Evolutionary conservation across 306 rosid species (phyloP).

Genomic region (Crataegus laevigata): DNA sequence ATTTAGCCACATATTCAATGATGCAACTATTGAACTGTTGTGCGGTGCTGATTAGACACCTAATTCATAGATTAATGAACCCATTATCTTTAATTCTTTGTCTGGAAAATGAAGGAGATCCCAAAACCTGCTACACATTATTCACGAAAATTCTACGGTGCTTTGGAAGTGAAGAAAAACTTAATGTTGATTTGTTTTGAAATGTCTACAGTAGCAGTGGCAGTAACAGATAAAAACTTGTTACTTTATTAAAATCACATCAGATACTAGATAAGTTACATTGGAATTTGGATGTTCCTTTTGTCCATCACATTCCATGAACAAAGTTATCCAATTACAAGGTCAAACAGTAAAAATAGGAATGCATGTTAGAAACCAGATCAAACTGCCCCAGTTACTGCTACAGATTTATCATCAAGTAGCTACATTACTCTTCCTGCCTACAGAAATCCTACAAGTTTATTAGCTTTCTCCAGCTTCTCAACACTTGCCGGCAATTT

Average conservation of each 20-base stretch:
- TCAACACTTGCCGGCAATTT: constrained; percentile 40
- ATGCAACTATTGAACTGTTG: neutral
- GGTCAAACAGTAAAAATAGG: constrained; percentile 13
- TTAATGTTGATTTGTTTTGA: neutral
- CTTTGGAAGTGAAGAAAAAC: neutral
- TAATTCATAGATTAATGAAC: neutral
- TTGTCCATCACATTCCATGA: constrained; percentile 11
- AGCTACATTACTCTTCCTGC: neutral
- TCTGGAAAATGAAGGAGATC: neutral
- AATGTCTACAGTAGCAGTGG: neutral
- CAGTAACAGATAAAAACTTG: neutral
- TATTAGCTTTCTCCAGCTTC: constrained; percentile 8
- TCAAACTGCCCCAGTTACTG: constrained; percentile 5
- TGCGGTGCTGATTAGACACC: neutral
- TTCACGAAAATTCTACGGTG: too few relatives aligned
- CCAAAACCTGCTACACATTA: neutral
- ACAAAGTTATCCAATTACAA: constrained; percentile 10
- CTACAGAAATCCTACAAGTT: constrained; percentile 15
- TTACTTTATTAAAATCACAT: neutral
- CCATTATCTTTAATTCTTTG: neutral
- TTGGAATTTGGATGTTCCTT: constrained; percentile 2
- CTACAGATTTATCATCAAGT: neutral
- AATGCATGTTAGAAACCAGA: constrained; percentile 11
- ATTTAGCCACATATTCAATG: neutral
- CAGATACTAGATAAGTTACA: constrained; percentile 6